Evolutionary conservation across 1,284 basidiomycete species (phyloP), one percentile per base, ranked within the genome.

Genomic region (Puccinia polysora): DNA sequence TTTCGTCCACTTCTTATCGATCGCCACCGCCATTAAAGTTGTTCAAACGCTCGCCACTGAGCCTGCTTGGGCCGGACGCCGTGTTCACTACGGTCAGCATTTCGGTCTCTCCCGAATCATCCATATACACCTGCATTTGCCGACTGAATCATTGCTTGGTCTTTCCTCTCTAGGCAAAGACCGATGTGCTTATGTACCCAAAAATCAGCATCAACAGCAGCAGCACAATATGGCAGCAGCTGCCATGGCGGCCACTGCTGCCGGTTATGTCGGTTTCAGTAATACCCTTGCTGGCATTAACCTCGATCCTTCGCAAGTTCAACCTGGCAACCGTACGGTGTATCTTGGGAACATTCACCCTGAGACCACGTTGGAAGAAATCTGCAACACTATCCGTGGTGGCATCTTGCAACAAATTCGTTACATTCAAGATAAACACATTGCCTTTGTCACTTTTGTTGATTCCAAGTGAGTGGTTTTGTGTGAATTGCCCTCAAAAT

Each of bases 1-100:
- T 6, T 97, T 97, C 79, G 90, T 97, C 47, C 93, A 97, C 81
- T 97, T 96, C 83, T 82, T 96, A 77, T 91, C 89, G 80, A 95
- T 97, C 79, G 85, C 88, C 14, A 86, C 89, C 47, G 93, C 93
- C 36, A 94, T 89, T 76, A 95, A 95, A 88, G 91, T 90, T 55
- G 92, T 96, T 55, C 88, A 89, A 76, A 89, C 89, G 5, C 84
- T 97, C 18, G 91, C 91, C 0, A 88, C 86, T 2, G 91, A 95
- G 80, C 88, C 89, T 2, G 86, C 85, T 0, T 97, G 91, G 90
- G 88, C 89, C n/a, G 91, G 89, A 76, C 93, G 92, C 80, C 87
- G 91, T 56, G 89, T 96, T 80, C 91, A 91, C 81, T 96, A 91
- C 77, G 93, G 93, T 65, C 28, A 65, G 45, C 34, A 28, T 30